Conservation (phyloP, 352 stramenopile genomes). For the Globisporangium emineosum region DNA sequence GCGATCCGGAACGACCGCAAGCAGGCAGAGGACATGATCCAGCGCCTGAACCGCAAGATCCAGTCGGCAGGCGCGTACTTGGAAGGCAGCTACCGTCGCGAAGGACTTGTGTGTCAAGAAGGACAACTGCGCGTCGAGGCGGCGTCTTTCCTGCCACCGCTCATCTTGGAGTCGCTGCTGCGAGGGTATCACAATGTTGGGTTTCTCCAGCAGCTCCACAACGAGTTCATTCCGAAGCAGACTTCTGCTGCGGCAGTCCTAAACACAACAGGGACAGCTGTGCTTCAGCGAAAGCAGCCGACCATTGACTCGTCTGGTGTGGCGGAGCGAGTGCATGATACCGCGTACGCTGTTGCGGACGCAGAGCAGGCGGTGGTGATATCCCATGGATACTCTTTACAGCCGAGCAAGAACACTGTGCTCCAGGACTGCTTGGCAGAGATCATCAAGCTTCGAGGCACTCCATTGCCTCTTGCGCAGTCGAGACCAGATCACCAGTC, state of each 20-base stretch:
- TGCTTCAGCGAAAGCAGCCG: neutral
- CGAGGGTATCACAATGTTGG: slow-evolving; percentile 59
- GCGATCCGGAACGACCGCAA: slow-evolving; percentile 59
- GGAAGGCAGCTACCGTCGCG: slow-evolving; percentile 41
- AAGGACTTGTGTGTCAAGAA: slow-evolving; percentile 56
- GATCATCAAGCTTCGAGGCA: slow-evolving; percentile 20
- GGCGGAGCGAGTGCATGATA: neutral
- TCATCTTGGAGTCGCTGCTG: slow-evolving; percentile 68
- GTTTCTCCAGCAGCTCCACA: slow-evolving; percentile 52
- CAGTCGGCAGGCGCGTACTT: slow-evolving; percentile 53
- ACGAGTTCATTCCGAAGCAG: slow-evolving; percentile 12
- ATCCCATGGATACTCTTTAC: neutral
- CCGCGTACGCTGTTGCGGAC: neutral
- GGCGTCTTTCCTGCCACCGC: slow-evolving; percentile 50
- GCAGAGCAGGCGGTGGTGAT: neutral
- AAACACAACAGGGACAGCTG: neutral
- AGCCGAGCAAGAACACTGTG: slow-evolving; percentile 7
- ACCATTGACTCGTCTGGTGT: neutral
- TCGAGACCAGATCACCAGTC: neutral
- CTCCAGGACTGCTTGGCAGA: slow-evolving; percentile 31
- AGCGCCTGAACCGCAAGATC: slow-evolving; percentile 50
- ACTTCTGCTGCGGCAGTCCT: neutral
- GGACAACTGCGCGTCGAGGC: slow-evolving; percentile 63
- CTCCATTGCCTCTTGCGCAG: neutral
- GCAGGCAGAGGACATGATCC: slow-evolving; percentile 47